Evolutionary conservation across 2,329 filamentous ascomycete genomes (phyloP), one percentile per base, ranked within the genome.

Genomic region (Achaetomium macrosporum): DNA sequence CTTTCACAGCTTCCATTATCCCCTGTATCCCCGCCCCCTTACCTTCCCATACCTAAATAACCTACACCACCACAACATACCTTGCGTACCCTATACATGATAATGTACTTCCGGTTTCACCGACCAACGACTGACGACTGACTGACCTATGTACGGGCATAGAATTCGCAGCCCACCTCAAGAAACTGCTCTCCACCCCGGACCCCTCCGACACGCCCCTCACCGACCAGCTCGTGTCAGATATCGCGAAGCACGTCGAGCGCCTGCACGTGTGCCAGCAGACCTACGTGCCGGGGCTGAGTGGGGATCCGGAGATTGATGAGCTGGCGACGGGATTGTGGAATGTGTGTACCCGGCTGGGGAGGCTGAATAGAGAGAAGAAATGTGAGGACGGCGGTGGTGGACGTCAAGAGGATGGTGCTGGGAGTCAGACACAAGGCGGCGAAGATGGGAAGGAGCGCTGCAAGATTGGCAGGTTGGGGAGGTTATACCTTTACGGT

Each of bases 321-420:
- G 66, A 59, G 5, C 59, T 73, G 7, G 86, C 79, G 51, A 76
- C 78, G 0, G 70, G 72, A 20, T 68, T 90, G 8, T 90, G 85
- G 86, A 90, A 90, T 58, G 64, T 77, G 6, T 82, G 82, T 39
- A 82, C 82, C 1, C 75, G 77, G 25, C 63, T 82, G 6, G 70
- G 67, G 36, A 68, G 71, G 8, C 64, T 73, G 47, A 12, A 10
- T 1, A 47, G 25, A 5, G 42, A 43, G 15, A 20, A 30, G 19
- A n/a, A 42, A 35, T 17, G 59, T 15, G 42, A 57, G 43, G 12
- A 42, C 6, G 36, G 12, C 5, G 29, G 15, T 6, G 13, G n/a
- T 25, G 31, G 5, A 31, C 11, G 12, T n/a, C 1, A 15, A n/a
- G 10, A 7, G 35, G 43, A 10, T 19, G 31, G 15, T 35, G 33